These are phyloP conservation scores for Gracilaria domingensis DNA, from an alignment of 23 red algal genomes.

Conservation along the genomic window DNA sequence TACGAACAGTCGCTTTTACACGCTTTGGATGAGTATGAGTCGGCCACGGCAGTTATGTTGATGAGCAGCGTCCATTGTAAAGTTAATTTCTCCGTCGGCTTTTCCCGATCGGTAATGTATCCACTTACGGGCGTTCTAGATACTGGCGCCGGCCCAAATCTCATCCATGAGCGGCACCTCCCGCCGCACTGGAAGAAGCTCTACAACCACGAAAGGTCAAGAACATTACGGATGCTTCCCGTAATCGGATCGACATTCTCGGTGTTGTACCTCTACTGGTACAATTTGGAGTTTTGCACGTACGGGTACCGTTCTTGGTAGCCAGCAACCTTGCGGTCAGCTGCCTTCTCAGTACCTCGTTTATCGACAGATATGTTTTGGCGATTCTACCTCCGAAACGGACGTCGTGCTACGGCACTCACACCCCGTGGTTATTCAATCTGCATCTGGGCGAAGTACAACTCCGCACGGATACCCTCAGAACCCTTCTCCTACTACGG, in stretches of 20 bases:
- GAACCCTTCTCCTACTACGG: too few relatives aligned
- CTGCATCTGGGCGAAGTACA: too few relatives aligned
- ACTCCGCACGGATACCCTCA: too few relatives aligned
- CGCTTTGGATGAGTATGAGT: background rate
- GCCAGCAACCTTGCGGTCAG: conserved; percentile 8
- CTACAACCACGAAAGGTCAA: background rate
- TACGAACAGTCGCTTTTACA: background rate
- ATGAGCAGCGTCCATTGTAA: background rate
- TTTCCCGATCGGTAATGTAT: conserved; percentile 10
- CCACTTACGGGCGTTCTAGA: conserved; percentile 26
- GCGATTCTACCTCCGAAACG: conserved; percentile 1
- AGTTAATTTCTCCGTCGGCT: conserved; percentile 11
- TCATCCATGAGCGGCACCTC: conserved; percentile 9
- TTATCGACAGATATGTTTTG: conserved; percentile 5
- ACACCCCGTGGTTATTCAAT: background rate
- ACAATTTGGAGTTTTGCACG: background rate
- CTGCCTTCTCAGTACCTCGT: conserved; percentile 14
- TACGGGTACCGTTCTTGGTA: conserved; percentile 2
- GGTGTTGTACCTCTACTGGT: background rate
- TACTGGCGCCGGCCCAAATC: conserved; percentile 15
- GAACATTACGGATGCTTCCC: background rate
- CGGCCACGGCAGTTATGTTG: background rate
- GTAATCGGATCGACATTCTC: background rate
- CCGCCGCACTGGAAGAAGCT: background rate
- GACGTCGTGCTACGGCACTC: background rate